phyloP scores from a whole-genome alignment of 2,329 filamentous ascomycete genomes.

The Alternaria ethzedia region DNA sequence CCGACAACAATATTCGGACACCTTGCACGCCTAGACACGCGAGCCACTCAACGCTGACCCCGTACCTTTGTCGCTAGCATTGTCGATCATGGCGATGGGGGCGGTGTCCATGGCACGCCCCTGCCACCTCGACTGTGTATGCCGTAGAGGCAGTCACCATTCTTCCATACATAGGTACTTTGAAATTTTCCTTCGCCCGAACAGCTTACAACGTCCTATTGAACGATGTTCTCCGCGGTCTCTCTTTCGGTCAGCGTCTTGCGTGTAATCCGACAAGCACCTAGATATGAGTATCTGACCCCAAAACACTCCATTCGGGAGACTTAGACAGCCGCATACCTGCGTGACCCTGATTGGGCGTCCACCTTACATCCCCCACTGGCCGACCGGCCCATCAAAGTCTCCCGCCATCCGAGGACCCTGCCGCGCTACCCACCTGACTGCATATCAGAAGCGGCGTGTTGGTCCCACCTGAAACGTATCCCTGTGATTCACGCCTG shows the following conservation, averaged over 20 bases:
- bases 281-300: background rate
- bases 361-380: constrained; percentile 9
- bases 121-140: constrained; percentile 3
- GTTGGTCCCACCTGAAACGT: constrained; percentile 24
- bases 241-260: background rate
- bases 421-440: constrained; percentile 26
- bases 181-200: background rate
- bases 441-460: constrained; percentile 22
- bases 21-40: constrained; percentile 1
- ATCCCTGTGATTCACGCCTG: constrained; percentile 13
- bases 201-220: background rate
- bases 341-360: constrained; percentile 17
- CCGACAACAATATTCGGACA: background rate
- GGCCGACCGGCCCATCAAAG: constrained; percentile 9
- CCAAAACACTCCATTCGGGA: background rate
- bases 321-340: background rate
- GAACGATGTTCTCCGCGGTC: background rate
- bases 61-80: constrained; percentile 8
- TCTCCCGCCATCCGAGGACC: constrained; percentile 17
- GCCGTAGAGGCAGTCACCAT: background rate
- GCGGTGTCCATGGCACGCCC: constrained; percentile 9
- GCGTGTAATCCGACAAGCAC: background rate
- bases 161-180: background rate
- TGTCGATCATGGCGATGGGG: constrained; percentile 11
- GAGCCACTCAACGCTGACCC: constrained; percentile 2